Percentiles rank a stretch among this genome's conserved stretches.
Conservation (phyloP, 2,329 filamentous ascomycete species). For the Aspergillus floridensis region DNA sequence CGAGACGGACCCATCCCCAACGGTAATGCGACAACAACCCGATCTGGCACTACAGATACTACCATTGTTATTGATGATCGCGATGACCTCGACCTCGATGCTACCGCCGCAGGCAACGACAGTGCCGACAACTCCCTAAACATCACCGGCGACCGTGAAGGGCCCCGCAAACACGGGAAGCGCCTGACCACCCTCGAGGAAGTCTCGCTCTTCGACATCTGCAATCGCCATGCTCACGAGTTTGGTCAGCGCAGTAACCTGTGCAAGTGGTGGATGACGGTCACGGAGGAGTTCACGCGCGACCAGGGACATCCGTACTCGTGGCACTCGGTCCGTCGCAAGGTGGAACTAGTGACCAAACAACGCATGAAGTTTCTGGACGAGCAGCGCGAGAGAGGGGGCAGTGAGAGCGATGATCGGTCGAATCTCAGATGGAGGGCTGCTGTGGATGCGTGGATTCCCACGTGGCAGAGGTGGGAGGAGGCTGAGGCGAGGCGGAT, state of each 20-base stretch:
- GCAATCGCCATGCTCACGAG: conserved; percentile 35
- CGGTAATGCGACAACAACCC: neutral
- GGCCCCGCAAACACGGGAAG: conserved; percentile 35
- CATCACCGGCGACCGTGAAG: conserved; percentile 10
- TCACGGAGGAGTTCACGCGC: conserved; percentile 39
- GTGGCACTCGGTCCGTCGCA: conserved; percentile 44
- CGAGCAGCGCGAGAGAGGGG: conserved; percentile 31
- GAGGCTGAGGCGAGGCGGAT: conserved; percentile 38
- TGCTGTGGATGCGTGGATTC: conserved; percentile 42
- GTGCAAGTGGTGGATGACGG: conserved; percentile 43
- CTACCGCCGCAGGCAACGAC: neutral
- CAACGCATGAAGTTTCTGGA: conserved; percentile 41
- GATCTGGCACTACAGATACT: neutral
- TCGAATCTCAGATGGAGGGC: conserved; percentile 40
- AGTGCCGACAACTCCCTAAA: neutral
- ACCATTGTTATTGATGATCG: neutral
- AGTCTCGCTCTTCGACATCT: conserved; percentile 41
- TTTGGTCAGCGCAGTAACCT: conserved; percentile 43
- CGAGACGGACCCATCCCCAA: neutral
- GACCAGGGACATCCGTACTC: conserved; percentile 41
- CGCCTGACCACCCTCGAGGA: conserved; percentile 42
- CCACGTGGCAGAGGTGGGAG: conserved; percentile 41
- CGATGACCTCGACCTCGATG: neutral
- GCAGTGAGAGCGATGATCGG: conserved; percentile 26
- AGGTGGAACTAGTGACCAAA: conserved; percentile 42